Percentiles rank a stretch among this genome's conserved stretches.
Evolutionary conservation across 78 protist species (phyloP).

Genomic region (Planoprotostelium fungivorum): DNA sequence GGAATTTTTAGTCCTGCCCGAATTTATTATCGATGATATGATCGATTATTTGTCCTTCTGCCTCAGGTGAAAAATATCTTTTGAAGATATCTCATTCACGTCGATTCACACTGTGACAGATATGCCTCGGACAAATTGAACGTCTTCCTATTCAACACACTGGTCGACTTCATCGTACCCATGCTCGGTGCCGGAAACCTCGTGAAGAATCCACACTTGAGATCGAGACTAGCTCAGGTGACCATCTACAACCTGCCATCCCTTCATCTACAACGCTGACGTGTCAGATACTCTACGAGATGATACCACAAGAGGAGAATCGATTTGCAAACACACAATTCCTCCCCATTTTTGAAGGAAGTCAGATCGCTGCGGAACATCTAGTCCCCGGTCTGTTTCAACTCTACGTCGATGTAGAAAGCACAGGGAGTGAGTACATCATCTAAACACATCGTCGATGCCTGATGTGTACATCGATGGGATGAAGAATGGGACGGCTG

Average conservation of each 20-base stretch:
- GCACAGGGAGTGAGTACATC: constrained; percentile 25
- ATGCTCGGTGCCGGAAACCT: constrained; percentile 41
- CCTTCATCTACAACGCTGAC: not conserved
- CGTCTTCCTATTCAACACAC: constrained; percentile 12
- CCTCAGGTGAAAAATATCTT: not conserved
- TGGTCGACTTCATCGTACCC: constrained; percentile 42
- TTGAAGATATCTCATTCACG: not conserved
- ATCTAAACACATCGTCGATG: not conserved
- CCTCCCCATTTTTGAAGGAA: constrained; percentile 21
- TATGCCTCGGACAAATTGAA: constrained; percentile 15
- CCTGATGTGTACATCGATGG: not conserved
- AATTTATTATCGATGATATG: constrained; percentile 53
- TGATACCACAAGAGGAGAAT: constrained; percentile 7
- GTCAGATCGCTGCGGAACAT: constrained; percentile 17
- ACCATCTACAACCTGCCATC: not conserved
- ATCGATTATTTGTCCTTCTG: constrained; percentile 42
- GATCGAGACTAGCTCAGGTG: constrained; percentile 47
- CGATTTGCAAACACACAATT: not conserved
- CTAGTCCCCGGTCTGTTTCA: constrained; percentile 28
- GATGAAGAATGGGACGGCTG: no score
- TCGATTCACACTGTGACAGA: no score
- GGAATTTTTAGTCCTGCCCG: constrained; percentile 49
- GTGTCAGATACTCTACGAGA: constrained; percentile 15
- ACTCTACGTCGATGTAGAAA: constrained; percentile 60
- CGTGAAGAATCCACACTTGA: constrained; percentile 55